A percentile compares a stretch with the other conserved stretches of the same genome.
phyloP scores from a whole-genome alignment of 1,139 yeast genomes.

The Geotrichum restrictum region DNA sequence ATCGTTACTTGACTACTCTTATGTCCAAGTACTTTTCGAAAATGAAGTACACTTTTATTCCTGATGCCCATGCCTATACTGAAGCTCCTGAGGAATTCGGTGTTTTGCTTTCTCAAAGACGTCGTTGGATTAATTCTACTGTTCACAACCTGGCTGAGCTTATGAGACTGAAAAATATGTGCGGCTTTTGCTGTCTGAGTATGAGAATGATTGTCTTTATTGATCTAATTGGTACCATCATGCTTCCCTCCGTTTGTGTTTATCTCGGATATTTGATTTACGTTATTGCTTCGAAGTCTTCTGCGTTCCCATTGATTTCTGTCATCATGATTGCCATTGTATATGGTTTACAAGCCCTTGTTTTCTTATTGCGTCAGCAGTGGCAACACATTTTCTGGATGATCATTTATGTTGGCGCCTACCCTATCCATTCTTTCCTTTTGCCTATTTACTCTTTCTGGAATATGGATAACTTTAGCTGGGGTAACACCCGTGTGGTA shows the following conservation, averaged over 20 bases:
- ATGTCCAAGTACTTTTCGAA: conserved; percentile 42
- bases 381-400: conserved; percentile 49
- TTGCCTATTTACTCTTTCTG: conserved; percentile 44
- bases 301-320: conserved; percentile 41
- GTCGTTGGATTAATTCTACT: conserved; percentile 43
- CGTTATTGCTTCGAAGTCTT: conserved; percentile 33
- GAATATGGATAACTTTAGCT: conserved; percentile 46
- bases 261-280: conserved; percentile 42
- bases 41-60: conserved; percentile 41
- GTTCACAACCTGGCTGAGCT: conserved; percentile 44
- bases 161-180: conserved; percentile 42
- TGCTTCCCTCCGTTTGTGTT: conserved; percentile 44
- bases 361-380: conserved; percentile 40
- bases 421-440: conserved; percentile 41
- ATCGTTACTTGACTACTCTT: conserved; percentile 43
- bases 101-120: conserved; percentile 43
- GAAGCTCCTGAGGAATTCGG: conserved; percentile 46
- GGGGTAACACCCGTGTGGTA: conserved; percentile 47
- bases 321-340: conserved; percentile 41
- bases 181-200: conserved; percentile 45
- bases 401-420: conserved; percentile 41
- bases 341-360: conserved; percentile 42
- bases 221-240: conserved; percentile 41
- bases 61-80: conserved; percentile 43
- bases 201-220: conserved; percentile 44